These are phyloP conservation scores for Penicillium sp. DNA, from an alignment of 2,329 filamentous ascomycete species.

Conservation along the genomic window DNA sequence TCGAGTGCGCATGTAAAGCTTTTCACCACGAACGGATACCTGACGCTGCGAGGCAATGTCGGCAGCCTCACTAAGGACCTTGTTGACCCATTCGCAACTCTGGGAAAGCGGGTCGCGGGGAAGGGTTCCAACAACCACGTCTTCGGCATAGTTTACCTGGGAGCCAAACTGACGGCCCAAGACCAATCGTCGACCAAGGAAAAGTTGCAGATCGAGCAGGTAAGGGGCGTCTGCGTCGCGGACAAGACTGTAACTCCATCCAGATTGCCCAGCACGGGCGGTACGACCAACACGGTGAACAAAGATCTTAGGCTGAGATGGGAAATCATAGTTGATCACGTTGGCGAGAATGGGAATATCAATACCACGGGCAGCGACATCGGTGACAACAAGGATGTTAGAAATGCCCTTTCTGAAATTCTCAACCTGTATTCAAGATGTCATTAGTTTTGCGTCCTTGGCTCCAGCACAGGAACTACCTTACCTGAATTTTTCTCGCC, in stretches of 20 bases:
- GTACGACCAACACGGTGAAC: conserved; percentile 96
- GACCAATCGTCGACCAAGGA: conserved; percentile 81
- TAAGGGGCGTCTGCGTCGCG: conserved; percentile 88
- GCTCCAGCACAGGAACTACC: background rate
- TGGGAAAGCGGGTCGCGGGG: conserved; percentile 72
- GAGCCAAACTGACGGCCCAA: conserved; percentile 66
- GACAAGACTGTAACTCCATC: conserved; percentile 94
- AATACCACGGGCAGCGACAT: conserved; percentile 94
- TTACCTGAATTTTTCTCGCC: conserved; percentile 76
- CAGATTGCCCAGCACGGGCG: conserved; percentile 85
- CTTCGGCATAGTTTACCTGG: conserved; percentile 71
- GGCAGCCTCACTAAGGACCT: conserved; percentile 70
- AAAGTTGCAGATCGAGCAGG: conserved; percentile 88
- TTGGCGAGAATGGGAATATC: conserved; percentile 96
- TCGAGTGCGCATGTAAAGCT: conserved; percentile 84
- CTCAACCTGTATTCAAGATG: conserved; percentile 58
- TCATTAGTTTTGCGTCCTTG: background rate
- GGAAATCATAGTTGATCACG: conserved; percentile 98
- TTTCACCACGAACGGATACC: conserved; percentile 86
- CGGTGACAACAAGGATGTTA: conserved; percentile 92
- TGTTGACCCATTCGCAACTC: conserved; percentile 80
- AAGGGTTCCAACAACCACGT: conserved; percentile 79
- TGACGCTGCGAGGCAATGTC: conserved; percentile 71
- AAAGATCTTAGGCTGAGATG: conserved; percentile 93
- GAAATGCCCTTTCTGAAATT: conserved; percentile 82